Evolutionary conservation across 805 yeast genomes (phyloP), one percentile per base, ranked within the genome.

Genomic region (Yueomyces sp.): DNA sequence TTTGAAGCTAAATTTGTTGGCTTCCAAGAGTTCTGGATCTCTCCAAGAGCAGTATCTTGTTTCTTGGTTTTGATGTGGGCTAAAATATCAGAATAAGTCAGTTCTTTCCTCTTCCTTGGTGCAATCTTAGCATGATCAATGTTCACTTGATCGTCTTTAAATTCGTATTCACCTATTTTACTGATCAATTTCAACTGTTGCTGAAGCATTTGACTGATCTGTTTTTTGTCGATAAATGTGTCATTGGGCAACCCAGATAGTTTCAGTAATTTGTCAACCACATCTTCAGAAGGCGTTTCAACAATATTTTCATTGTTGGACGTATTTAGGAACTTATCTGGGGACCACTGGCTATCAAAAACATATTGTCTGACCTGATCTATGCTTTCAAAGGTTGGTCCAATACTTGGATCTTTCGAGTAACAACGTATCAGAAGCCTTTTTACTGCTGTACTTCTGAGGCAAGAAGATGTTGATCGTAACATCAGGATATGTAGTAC

Each of bases 161-260:
- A 11, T 8, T 49, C 51, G 1, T 57, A 51, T 3, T 60, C 47
- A 42, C 69, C 70, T 40, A 78, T 56, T 39, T 69, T 68, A 43
- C 70, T 59, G 26, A 77, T 65, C 47, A 78, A 73, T n/a, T 60
- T 55, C 28, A 77, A 60, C 47, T 78, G 83, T 19, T 68, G 68
- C 36, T 63, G 61, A 40, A 77, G 53, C 1, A 68, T 64, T 0
- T 44, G 39, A 11, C 62, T 57, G 37, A 72, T 57, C 30, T 50
- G 51, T 3, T 48, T 45, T 27, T 65, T 57, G 36, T 68, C 64
- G 1, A 41, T 44, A 28, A 40, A 42, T 3, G 52, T 54, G n/a
- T n/a, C 26, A 0, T 43, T 42, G 3, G 70, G 65, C 4, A 78
- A 49, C 0, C 83, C 82, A 0, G 81, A 70, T 26, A 77, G 54